Percentiles rank a stretch among this genome's conserved stretches.
phyloP scores from a whole-genome alignment of 495 filamentous ascomycete species.

The Glonium stellatum region DNA sequence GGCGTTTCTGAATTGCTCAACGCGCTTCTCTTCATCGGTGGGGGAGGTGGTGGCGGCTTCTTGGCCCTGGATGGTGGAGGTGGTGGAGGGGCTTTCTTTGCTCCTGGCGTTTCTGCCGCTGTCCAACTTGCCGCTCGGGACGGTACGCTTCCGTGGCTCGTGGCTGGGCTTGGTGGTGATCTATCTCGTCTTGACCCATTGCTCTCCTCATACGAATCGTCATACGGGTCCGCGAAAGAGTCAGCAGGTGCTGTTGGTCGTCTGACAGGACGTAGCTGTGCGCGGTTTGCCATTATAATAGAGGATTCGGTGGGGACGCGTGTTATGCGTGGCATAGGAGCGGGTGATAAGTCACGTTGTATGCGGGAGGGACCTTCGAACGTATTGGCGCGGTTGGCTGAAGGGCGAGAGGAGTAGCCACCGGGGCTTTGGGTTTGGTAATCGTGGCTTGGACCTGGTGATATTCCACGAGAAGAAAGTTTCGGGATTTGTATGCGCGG shows the following conservation, averaged over 20 bases:
- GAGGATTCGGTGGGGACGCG: slow-evolving; percentile 55
- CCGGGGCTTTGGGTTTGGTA: slow-evolving; percentile 9
- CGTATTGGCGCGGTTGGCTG: slow-evolving; percentile 44
- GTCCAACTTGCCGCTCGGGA: slow-evolving; percentile 28
- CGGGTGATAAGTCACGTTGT: slow-evolving; percentile 44
- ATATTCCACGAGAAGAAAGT: slow-evolving; percentile 30
- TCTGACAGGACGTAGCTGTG: slow-evolving; percentile 40
- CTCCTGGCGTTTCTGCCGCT: slow-evolving; percentile 5
- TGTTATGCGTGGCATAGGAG: slow-evolving; percentile 42
- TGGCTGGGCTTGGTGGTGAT: slow-evolving; percentile 38
- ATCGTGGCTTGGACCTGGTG: slow-evolving; percentile 15
- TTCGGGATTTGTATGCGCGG: slow-evolving; percentile 30
- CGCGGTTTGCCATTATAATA: slow-evolving; percentile 39
- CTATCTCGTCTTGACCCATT: slow-evolving; percentile 24
- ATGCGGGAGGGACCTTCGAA: slow-evolving; percentile 52
- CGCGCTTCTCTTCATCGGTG: slow-evolving; percentile 36
- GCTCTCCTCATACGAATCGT: slow-evolving; percentile 48
- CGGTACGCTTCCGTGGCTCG: slow-evolving; percentile 28
- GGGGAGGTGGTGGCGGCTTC: slow-evolving; percentile 64
- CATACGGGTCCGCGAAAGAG: slow-evolving; percentile 58
- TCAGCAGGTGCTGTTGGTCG: slow-evolving; percentile 38
- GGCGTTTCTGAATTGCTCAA: slow-evolving; percentile 9
- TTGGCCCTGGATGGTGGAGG: slow-evolving; percentile 74
- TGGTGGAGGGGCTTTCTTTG: slow-evolving; percentile 69
- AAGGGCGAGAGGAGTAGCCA: slow-evolving; percentile 36